Evolutionary conservation across 2,329 filamentous ascomycete genomes (phyloP).

Genomic region (Microsporum canis): DNA sequence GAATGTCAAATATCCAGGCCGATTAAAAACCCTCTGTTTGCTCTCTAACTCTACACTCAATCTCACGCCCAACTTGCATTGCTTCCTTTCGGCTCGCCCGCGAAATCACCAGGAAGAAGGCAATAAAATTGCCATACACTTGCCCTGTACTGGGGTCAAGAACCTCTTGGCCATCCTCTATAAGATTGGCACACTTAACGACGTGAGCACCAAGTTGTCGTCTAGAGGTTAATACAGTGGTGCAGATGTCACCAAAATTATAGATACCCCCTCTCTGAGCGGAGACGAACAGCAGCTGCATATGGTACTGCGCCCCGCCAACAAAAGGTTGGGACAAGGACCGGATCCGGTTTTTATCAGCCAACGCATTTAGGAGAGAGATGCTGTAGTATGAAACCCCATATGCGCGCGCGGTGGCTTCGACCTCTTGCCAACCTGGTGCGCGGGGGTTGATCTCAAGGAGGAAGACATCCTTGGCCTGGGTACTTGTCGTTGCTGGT

Average conservation of each 20-base stretch:
- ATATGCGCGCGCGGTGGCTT: constrained; percentile 13
- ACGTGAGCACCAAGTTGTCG: background rate
- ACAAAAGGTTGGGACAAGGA: constrained; percentile 17
- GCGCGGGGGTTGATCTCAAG: constrained; percentile 22
- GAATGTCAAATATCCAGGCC: too few species aligned
- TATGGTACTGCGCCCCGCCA: constrained; percentile 10
- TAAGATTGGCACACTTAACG: background rate
- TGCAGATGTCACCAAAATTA: background rate
- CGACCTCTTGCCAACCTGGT: constrained; percentile 14
- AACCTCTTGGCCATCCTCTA: background rate
- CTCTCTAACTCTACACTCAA: background rate
- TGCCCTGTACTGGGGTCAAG: background rate
- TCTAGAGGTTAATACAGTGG: background rate
- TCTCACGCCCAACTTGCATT: background rate
- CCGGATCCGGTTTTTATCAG: constrained; percentile 2
- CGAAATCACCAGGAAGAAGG: background rate
- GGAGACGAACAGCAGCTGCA: background rate
- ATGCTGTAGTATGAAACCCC: constrained; percentile 18
- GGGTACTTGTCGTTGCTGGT: background rate
- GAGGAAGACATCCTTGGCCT: constrained; percentile 10
- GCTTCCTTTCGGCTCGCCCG: background rate
- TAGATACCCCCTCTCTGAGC: background rate
- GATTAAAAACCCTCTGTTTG: background rate
- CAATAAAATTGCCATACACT: background rate
- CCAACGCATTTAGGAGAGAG: background rate